A percentile compares a stretch with the other conserved stretches of the same genome.
Evolutionary conservation across 106 monocot genomes (phyloP).

Genomic region (Amphibolis antarctica): DNA sequence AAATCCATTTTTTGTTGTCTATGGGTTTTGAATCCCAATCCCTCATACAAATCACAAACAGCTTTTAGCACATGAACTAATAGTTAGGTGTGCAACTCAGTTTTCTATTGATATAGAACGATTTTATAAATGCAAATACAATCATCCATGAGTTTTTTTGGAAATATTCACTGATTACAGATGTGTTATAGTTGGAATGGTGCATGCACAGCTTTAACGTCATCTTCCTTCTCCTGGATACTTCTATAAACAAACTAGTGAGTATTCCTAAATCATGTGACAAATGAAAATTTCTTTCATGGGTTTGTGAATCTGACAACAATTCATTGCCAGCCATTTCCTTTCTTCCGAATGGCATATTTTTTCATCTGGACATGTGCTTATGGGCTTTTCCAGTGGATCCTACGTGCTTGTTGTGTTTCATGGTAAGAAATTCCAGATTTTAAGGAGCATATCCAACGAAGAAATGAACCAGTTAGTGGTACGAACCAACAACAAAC

Average conservation of each 20-base stretch:
- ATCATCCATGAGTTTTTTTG: too few species aligned
- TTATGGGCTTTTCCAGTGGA: constrained; percentile 72
- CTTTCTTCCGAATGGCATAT: constrained; percentile 79
- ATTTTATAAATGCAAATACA: too few species aligned
- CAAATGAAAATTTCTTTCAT: not conserved
- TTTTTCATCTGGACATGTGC: constrained; percentile 63
- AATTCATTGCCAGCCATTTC: constrained; percentile 49
- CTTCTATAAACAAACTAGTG: constrained; percentile 69
- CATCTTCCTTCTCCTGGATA: constrained; percentile 33
- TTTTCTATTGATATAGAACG: too few species aligned
- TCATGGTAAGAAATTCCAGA: constrained; percentile 35
- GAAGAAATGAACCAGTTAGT: not conserved
- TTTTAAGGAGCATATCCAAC: not conserved
- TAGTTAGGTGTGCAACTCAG: too few species aligned
- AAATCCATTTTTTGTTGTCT: too few species aligned
- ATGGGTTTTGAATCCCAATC: too few species aligned
- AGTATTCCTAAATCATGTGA: not conserved
- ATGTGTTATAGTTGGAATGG: constrained; percentile 8
- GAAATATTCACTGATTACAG: too few species aligned
- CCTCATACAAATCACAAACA: too few species aligned
- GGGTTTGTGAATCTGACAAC: not conserved
- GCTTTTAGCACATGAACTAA: too few species aligned
- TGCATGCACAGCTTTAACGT: constrained; percentile 14
- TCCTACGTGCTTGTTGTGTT: constrained; percentile 67
- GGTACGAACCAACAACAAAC: not conserved